Evolutionary conservation across 345 rosid species (phyloP).

Genomic region (Eucalyptus camaldulensis): DNA sequence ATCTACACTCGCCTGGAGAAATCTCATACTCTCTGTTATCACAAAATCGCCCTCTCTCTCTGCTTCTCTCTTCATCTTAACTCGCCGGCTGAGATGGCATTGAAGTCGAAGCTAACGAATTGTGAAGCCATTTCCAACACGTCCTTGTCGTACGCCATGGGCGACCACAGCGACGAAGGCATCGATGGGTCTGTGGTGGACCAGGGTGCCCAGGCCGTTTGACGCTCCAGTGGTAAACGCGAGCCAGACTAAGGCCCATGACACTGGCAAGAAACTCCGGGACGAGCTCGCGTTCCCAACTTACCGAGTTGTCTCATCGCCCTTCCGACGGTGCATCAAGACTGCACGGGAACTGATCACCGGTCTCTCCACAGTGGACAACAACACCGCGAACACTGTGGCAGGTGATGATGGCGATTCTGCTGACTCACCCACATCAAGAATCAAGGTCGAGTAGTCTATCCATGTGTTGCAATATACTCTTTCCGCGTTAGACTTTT

Average conservation of each 20-base stretch:
- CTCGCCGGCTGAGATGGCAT: not conserved
- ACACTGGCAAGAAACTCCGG: slow-evolving; percentile 29
- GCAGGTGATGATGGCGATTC: not conserved
- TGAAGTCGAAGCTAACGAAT: not conserved
- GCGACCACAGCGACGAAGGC: slow-evolving; percentile 59
- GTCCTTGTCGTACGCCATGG: slow-evolving; percentile 72
- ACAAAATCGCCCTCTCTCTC: not conserved
- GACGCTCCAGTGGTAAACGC: slow-evolving; percentile 42
- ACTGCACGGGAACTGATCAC: slow-evolving; percentile 47
- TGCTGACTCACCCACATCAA: slow-evolving; percentile 21
- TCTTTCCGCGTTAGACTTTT: not conserved
- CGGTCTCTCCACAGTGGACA: slow-evolving; percentile 37
- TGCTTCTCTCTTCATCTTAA: not conserved
- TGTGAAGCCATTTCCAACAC: slow-evolving; percentile 19
- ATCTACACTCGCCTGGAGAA: too few relatives aligned
- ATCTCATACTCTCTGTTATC: too few relatives aligned
- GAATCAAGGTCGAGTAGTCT: not conserved
- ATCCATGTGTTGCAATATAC: not conserved
- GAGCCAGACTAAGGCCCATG: slow-evolving; percentile 43
- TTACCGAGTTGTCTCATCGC: slow-evolving; percentile 77
- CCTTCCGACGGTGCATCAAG: slow-evolving; percentile 65
- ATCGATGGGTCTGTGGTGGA: slow-evolving; percentile 31
- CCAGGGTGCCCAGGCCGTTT: slow-evolving; percentile 50
- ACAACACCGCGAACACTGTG: not conserved
- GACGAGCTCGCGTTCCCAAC: slow-evolving; percentile 37